Conservation (phyloP, 2,329 filamentous ascomycete species). For the Xylariaceae sp. region DNA sequence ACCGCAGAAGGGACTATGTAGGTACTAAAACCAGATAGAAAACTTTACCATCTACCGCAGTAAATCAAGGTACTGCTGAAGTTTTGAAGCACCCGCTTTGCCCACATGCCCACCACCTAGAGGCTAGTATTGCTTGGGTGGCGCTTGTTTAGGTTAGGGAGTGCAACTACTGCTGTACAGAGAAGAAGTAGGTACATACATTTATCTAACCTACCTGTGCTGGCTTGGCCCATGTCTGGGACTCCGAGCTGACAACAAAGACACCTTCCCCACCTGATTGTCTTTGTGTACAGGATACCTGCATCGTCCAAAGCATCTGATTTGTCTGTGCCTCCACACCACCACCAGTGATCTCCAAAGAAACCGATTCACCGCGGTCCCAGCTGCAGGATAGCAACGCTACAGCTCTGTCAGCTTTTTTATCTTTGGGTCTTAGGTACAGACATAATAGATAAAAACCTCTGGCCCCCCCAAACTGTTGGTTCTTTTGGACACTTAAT, state of each 20-base stretch:
- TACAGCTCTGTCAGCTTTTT: constrained; percentile 13
- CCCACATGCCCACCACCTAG: too few species aligned
- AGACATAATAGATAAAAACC: constrained; percentile 15
- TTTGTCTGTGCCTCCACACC: constrained; percentile 18
- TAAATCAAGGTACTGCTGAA: too few species aligned
- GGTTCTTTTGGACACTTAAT: not conserved
- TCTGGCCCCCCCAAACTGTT: constrained; percentile 12
- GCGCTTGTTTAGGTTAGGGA: too few species aligned
- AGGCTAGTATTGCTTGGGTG: too few species aligned
- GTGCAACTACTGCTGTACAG: too few species aligned
- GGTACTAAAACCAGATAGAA: too few species aligned
- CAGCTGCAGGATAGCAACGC: constrained; percentile 18
- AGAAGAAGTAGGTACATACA: constrained; percentile 1
- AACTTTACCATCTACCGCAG: too few species aligned
- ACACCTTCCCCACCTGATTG: constrained; percentile 10
- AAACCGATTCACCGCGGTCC: constrained; percentile 13
- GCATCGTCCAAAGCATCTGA: constrained; percentile 10
- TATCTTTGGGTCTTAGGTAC: constrained; percentile 5
- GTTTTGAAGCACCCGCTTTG: too few species aligned
- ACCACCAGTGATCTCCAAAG: constrained; percentile 10
- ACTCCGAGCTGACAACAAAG: constrained; percentile 7
- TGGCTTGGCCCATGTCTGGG: constrained; percentile 4
- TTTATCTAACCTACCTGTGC: too few species aligned
- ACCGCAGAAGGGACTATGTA: too few species aligned
- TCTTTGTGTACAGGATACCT: constrained; percentile 9